Conservation (phyloP, 441 rosid species). For the Eruca vesicaria region DNA sequence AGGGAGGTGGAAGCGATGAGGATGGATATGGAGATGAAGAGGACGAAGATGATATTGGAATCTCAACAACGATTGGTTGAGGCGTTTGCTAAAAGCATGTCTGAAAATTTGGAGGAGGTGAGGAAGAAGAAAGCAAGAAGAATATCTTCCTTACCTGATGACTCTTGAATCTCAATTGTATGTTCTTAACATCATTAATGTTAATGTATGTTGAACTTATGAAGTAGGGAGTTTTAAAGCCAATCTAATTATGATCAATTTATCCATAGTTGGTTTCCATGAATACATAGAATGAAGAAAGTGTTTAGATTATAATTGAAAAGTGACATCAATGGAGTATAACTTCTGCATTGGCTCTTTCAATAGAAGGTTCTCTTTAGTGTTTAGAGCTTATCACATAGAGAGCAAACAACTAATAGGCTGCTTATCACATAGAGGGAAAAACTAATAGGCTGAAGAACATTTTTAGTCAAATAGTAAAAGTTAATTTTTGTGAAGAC, state of each 20-base stretch:
- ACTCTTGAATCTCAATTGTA: not conserved
- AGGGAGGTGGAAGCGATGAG: constrained; percentile 83
- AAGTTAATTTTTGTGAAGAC: no score
- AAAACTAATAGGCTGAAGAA: not conserved
- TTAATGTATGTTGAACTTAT: constrained; percentile 9
- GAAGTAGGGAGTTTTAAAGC: not conserved
- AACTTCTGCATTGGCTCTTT: not conserved
- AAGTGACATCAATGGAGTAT: not conserved
- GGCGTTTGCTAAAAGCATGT: constrained; percentile 64
- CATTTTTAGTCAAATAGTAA: no score
- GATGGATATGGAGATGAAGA: constrained; percentile 93
- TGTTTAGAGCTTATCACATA: not conserved
- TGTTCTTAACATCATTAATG: constrained; percentile 16
- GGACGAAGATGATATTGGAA: constrained; percentile 78
- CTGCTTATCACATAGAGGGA: no score
- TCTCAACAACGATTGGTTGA: constrained; percentile 82
- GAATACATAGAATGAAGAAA: not conserved
- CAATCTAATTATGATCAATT: not conserved
- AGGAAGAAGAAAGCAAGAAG: constrained; percentile 60
- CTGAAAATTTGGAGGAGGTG: constrained; percentile 44
- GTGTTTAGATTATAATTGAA: not conserved
- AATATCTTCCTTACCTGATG: constrained; percentile 30
- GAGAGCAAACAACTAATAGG: no score
- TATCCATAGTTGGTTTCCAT: not conserved
- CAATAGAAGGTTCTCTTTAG: not conserved